phyloP scores from a whole-genome alignment of 208 protist species.

The Balamuthia mandrillaris region DNA sequence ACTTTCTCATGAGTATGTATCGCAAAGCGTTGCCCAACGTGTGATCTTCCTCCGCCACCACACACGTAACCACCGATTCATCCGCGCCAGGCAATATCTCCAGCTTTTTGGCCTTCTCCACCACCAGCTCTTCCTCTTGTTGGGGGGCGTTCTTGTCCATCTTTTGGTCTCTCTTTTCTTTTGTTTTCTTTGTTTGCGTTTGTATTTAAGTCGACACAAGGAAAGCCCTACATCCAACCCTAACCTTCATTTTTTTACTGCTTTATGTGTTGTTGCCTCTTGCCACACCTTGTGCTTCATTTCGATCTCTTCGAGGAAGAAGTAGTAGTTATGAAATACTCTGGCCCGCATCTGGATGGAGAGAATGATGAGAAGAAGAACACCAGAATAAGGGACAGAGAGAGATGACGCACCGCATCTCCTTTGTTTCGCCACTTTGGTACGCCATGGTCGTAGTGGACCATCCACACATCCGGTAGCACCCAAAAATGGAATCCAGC shows the following conservation, averaged over 20 bases:
- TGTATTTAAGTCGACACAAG: too few species aligned
- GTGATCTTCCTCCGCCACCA: constrained; percentile 8
- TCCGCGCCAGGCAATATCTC: too few species aligned
- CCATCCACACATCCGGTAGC: background rate
- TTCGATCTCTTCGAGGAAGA: background rate
- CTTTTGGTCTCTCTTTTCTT: too few species aligned
- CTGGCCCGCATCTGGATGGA: background rate
- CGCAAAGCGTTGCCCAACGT: constrained; percentile 26
- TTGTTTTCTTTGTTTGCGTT: too few species aligned
- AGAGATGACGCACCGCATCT: background rate
- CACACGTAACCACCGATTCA: background rate
- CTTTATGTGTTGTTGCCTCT: too few species aligned
- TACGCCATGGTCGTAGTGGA: background rate
- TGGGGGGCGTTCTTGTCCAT: too few species aligned
- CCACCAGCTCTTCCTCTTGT: too few species aligned
- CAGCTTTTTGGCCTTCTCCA: too few species aligned
- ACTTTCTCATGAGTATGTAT: constrained; percentile 30
- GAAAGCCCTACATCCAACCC: too few species aligned
- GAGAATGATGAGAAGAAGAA: background rate
- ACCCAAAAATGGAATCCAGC: background rate
- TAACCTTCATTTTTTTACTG: too few species aligned
- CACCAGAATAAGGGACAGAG: background rate
- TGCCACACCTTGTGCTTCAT: constrained; percentile 3
- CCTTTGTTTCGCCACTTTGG: constrained; percentile 10
- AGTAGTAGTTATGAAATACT: background rate